Evolutionary conservation across 2,329 filamentous ascomycete species (phyloP).

Genomic region (Xylariaceae sp.): DNA sequence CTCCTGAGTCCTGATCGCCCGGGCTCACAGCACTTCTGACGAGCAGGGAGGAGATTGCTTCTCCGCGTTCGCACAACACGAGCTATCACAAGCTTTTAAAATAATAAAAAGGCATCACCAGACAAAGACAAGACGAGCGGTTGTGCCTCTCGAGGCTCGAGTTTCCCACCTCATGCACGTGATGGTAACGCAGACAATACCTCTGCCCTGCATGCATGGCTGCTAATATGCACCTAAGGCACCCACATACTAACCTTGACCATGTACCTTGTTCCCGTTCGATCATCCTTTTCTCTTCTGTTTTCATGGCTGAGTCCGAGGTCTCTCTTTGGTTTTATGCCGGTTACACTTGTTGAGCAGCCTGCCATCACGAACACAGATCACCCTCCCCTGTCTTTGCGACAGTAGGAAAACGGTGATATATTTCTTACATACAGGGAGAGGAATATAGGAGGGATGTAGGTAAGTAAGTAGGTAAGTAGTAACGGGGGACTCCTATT

Average conservation of each 20-base stretch:
- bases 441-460: neutral
- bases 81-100: constrained; percentile 1
- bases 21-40: neutral
- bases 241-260: constrained; percentile 14
- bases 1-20: neutral
- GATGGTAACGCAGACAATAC: constrained; percentile 13
- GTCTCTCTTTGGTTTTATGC: neutral
- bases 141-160: constrained; percentile 2
- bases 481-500: neutral
- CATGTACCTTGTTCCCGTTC: constrained; percentile 1
- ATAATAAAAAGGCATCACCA: neutral
- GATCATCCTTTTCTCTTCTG: neutral
- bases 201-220: constrained; percentile 12
- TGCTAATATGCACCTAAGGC: constrained; percentile 17
- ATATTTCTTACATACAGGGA: neutral
- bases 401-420: neutral
- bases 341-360: constrained; percentile 4
- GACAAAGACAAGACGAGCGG: constrained; percentile 1
- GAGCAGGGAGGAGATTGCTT: neutral
- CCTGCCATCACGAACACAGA: neutral
- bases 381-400: neutral
- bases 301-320: neutral
- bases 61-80: neutral
- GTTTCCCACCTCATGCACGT: constrained; percentile 13
- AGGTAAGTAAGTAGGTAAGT: neutral